Evolutionary conservation across 345 rosid species (phyloP).

Genomic region (Murraya paniculata): DNA sequence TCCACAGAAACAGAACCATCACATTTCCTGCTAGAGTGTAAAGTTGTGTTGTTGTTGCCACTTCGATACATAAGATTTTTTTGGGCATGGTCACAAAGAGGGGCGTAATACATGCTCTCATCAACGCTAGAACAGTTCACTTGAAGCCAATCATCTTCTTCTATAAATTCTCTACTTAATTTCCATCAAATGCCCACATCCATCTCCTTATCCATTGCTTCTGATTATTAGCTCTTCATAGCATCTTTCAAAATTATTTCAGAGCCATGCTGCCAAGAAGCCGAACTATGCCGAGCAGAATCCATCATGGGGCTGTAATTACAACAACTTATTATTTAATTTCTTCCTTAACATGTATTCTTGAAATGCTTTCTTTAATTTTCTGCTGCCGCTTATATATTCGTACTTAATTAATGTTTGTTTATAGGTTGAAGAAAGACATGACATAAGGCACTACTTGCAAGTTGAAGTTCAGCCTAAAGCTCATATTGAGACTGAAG

Average conservation of each 20-base stretch:
- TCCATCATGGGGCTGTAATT: conserved; percentile 40
- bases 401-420: neutral
- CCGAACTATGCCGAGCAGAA: conserved; percentile 55
- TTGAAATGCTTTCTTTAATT: neutral
- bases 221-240: neutral
- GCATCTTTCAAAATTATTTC: neutral
- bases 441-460: conserved; percentile 46
- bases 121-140: neutral
- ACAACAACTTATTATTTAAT: neutral
- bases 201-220: neutral
- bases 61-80: neutral
- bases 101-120: neutral
- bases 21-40: neutral
- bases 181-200: neutral
- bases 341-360: neutral
- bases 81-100: neutral
- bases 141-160: neutral
- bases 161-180: neutral
- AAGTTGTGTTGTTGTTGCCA: neutral
- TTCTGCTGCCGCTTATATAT: neutral
- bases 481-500: conserved; percentile 24
- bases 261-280: conserved; percentile 48
- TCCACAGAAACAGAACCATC: neutral
- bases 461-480: conserved; percentile 48
- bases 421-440: conserved; percentile 47